Base-by-base conservation (phyloP, 2,329 filamentous ascomycete genomes). In the Penicillium rolfsii region DNA sequence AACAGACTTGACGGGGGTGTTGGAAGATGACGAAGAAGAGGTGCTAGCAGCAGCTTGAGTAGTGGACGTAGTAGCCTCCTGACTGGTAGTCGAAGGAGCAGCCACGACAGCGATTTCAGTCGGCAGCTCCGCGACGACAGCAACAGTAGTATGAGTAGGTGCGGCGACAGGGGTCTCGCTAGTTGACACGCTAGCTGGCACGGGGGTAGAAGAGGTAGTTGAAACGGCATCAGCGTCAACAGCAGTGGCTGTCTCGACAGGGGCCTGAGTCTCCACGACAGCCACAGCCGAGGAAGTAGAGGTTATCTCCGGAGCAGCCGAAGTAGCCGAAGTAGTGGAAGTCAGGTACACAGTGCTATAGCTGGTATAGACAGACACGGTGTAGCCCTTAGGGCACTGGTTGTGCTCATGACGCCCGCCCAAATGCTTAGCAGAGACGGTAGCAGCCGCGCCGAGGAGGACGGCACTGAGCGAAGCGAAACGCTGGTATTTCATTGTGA, bases 371-470 rank as follows among this genome's bases (percentile, higher is more conserved):
- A 72, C 65, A 48, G 65, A 70, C 56, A 64, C 56, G 2, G 69
- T 67, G 53, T 74, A 73, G 33, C 70, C 70, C 33, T 67, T 63
- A 14, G 70, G 71, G 48, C 72, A 75, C 38, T 64, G 60, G 48
- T 56, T 58, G 14, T 64, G 55, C 35, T 64, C 55, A n/a, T 65
- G 60, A 8, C 56, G 59, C 16, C 48, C 50, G 33, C 53, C 43
- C 5, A 73, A 40, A 11, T 68, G 68, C 33, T 65, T 61, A 9
- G 71, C 71, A 48, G 71, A 71, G 36, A 69, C 70, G 12, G 68
- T 64, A 16, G 67, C 63, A 40, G 68, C 64, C 14, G 62, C 59
- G 49, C 71, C 59, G 40, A 74, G 26, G 53, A 71, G 67, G 58
- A 67, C 69, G 40, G 70, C 35, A 28, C 64, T 62, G 16, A 73